Evolutionary conservation across 495 filamentous ascomycete genomes (phyloP).

Genomic region (Aspergillus asperescens): DNA sequence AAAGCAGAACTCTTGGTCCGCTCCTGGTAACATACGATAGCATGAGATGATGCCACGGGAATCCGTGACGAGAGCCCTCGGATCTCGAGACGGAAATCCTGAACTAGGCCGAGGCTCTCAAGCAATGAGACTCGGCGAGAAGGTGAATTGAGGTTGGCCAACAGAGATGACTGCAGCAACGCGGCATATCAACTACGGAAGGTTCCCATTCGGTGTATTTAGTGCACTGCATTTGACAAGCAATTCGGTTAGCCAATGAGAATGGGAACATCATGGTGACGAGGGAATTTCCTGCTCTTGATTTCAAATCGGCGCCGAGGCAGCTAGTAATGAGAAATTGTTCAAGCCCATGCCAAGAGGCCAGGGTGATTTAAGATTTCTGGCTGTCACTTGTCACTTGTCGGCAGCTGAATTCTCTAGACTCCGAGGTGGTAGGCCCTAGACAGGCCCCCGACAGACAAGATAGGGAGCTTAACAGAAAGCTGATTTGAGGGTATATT

Average conservation of each 20-base stretch:
- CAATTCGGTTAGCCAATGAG: too few relatives aligned
- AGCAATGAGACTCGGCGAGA: not conserved
- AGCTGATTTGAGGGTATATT: too few relatives aligned
- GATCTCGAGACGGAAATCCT: not conserved
- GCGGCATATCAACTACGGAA: not conserved
- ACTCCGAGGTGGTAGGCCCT: not conserved
- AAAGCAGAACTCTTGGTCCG: too few relatives aligned
- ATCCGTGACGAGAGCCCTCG: not conserved
- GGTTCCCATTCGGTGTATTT: too few relatives aligned
- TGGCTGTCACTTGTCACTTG: not conserved
- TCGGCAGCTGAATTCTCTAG: not conserved
- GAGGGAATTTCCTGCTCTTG: too few relatives aligned
- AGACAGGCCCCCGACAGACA: too few relatives aligned
- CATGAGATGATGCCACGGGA: too few relatives aligned
- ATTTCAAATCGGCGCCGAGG: not conserved
- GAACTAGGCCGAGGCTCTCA: not conserved
- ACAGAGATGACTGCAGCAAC: not conserved
- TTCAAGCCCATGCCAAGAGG: not conserved
- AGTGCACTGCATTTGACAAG: too few relatives aligned
- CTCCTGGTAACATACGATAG: too few relatives aligned
- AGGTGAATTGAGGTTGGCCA: not conserved
- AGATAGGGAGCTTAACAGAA: too few relatives aligned
- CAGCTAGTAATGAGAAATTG: not conserved
- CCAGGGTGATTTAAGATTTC: not conserved
- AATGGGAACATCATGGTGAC: too few relatives aligned